Evolutionary conservation across 352 stramenopile genomes (phyloP).

Genomic region (Phytophthora uliginosa): DNA sequence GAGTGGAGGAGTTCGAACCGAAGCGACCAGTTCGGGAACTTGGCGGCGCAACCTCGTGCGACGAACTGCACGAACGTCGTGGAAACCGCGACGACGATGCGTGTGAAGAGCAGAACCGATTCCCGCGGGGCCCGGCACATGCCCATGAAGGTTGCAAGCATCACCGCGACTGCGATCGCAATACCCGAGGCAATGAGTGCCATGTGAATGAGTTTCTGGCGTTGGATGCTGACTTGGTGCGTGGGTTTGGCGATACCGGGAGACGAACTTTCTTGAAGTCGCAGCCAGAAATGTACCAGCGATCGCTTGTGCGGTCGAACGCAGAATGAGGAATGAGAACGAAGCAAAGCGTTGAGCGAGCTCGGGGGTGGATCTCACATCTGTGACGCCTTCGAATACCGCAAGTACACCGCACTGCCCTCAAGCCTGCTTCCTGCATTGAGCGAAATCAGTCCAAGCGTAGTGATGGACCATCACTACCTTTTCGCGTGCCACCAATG

Average conservation of each 20-base stretch:
- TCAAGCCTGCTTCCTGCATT: neutral
- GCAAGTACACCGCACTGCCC: neutral
- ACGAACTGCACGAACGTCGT: conserved; percentile 18
- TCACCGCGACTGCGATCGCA: conserved; percentile 9
- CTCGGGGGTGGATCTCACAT: neutral
- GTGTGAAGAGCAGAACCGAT: conserved; percentile 18
- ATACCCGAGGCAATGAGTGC: conserved; percentile 1
- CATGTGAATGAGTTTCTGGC: conserved; percentile 10
- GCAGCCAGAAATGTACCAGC: neutral
- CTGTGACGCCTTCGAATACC: neutral
- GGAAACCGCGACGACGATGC: neutral
- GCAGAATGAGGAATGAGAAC: neutral
- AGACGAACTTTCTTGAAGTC: neutral
- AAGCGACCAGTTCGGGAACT: conserved; percentile 50
- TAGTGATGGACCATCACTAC: neutral
- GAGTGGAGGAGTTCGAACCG: conserved; percentile 42
- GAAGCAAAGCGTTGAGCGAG: neutral
- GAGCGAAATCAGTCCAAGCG: neutral
- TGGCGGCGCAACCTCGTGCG: conserved; percentile 25
- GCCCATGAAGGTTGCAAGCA: conserved; percentile 14
- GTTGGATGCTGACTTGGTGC: conserved; percentile 5
- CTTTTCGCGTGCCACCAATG: too few species aligned
- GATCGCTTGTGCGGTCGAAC: neutral
- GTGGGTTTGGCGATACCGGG: neutral
- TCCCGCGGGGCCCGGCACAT: conserved; percentile 17